phyloP scores from a whole-genome alignment of 768 basidiomycete species.

The Suillus paluster region DNA sequence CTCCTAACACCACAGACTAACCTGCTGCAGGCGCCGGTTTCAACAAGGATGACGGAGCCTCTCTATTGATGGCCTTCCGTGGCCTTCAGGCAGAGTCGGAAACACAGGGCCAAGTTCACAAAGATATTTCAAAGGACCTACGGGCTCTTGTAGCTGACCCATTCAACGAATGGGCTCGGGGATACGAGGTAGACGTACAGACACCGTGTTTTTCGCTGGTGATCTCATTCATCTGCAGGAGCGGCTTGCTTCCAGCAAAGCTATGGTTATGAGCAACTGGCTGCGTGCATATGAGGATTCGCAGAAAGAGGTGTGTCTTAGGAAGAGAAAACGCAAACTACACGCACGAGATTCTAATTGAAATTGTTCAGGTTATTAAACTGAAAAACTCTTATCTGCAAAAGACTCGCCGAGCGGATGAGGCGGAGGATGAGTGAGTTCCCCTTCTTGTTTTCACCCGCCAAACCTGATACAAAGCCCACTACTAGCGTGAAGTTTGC shows the following conservation, averaged over 20 bases:
- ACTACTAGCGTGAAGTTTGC: conserved; percentile 80
- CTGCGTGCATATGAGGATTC: conserved; percentile 72
- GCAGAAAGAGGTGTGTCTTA: conserved; percentile 56
- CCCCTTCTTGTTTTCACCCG: not conserved
- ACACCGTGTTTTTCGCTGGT: not conserved
- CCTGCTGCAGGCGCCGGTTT: conserved; percentile 61
- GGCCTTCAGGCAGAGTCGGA: conserved; percentile 77
- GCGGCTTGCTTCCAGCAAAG: conserved; percentile 61
- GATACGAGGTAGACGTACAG: conserved; percentile 59
- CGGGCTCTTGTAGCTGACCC: conserved; percentile 77
- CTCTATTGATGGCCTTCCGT: conserved; percentile 76
- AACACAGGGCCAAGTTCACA: conserved; percentile 77
- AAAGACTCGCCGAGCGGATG: conserved; percentile 85
- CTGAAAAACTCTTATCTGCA: conserved; percentile 77
- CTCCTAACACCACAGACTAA: conserved; percentile 9
- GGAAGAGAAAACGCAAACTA: not conserved
- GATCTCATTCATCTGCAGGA: conserved; percentile 44
- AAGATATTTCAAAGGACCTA: conserved; percentile 73
- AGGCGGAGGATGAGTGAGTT: conserved; percentile 91
- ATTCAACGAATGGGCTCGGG: conserved; percentile 78
- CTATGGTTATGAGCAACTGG: conserved; percentile 66
- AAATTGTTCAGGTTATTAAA: conserved; percentile 49
- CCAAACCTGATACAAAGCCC: conserved; percentile 16
- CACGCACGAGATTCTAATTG: not conserved
- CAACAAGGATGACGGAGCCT: conserved; percentile 82